phyloP scores from a whole-genome alignment of 2,329 filamentous ascomycete genomes.

The Samsoniella hepiali region DNA sequence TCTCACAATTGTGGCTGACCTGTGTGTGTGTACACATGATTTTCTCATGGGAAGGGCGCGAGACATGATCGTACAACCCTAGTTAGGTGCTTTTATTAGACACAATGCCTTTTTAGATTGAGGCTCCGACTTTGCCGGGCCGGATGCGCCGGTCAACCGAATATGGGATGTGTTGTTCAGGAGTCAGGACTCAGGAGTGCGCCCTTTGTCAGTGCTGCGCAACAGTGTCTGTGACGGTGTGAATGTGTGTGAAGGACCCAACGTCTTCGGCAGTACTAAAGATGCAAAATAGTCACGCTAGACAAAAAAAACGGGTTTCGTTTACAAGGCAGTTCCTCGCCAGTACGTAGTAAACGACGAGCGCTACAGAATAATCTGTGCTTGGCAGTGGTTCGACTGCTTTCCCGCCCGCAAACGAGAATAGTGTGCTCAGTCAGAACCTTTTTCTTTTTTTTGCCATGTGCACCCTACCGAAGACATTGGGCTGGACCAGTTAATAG shows the following conservation, averaged over 20 bases:
- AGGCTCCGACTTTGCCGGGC: neutral
- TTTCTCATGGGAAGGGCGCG: neutral
- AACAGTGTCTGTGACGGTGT: neutral
- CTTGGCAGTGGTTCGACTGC: neutral
- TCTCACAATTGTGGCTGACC: neutral
- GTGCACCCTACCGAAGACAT: neutral
- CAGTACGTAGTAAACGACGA: neutral
- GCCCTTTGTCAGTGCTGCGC: no score
- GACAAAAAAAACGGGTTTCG: neutral
- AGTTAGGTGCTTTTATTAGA: neutral
- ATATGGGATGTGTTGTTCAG: neutral
- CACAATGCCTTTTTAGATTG: neutral
- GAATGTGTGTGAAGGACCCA: neutral
- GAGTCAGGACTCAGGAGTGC: neutral
- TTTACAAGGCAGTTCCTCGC: neutral
- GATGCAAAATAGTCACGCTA: neutral
- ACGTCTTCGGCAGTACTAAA: neutral
- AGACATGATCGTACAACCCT: neutral
- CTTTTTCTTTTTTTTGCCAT: neutral
- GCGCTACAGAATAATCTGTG: neutral
- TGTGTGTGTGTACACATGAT: neutral
- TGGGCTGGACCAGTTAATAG: neutral
- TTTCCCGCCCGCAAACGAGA: neutral
- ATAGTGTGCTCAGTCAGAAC: conserved; percentile 1
- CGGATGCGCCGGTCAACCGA: neutral